A percentile compares a stretch with the other conserved stretches of the same genome.
phyloP scores from a whole-genome alignment of 1,284 basidiomycete species.

The Cryptococcus maquisensis region DNA sequence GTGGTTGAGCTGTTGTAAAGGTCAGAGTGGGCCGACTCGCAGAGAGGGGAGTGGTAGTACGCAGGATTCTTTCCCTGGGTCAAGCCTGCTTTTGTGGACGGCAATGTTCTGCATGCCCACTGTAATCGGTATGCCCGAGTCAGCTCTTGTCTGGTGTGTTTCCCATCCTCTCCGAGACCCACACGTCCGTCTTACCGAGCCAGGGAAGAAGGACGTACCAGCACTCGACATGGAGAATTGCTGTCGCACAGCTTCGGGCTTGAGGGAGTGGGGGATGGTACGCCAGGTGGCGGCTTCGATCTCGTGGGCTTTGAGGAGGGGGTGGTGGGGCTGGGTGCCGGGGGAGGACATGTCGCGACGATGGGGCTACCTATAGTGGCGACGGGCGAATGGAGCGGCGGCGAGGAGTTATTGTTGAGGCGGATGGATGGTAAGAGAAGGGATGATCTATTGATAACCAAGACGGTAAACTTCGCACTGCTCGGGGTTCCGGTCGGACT shows the following conservation, averaged over 20 bases:
- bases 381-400: no score
- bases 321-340: slow-evolving; percentile 4
- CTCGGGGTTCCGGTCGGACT: no score
- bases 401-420: neutral
- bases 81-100: slow-evolving; percentile 24
- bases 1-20: slow-evolving; percentile 3
- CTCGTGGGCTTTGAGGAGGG: slow-evolving; percentile 17
- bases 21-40: neutral
- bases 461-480: no score
- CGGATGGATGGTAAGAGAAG: neutral
- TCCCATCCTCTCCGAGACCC: no score
- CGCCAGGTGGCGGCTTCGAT: slow-evolving; percentile 19
- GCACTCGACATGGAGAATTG: slow-evolving; percentile 21
- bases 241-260: slow-evolving; percentile 11
- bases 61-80: slow-evolving; percentile 19
- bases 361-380: no score
- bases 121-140: slow-evolving; percentile 1
- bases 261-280: slow-evolving; percentile 19
- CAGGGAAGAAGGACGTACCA: slow-evolving; percentile 21
- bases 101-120: slow-evolving; percentile 20
- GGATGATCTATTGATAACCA: no score
- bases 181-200: no score
- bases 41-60: neutral
- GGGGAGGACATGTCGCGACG: neutral
- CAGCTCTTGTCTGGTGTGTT: neutral